Evolutionary conservation across 2,329 filamentous ascomycete genomes (phyloP).

Genomic region (Rhynchosporium agropyri): DNA sequence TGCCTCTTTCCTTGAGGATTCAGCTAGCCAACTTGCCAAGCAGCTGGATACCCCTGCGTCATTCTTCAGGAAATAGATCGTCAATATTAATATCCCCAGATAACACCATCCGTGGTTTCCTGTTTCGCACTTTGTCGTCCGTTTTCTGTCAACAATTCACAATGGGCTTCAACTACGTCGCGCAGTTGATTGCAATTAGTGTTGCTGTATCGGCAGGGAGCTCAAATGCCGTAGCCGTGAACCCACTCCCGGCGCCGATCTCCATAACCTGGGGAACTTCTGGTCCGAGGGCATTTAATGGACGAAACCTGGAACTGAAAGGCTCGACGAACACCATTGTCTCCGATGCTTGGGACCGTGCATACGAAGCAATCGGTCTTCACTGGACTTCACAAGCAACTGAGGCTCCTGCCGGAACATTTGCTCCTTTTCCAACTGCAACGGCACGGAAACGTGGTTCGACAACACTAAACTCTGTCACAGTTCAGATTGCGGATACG

Average conservation of each 20-base stretch:
- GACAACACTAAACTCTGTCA: conserved; percentile 46
- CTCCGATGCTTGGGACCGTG: conserved; percentile 52
- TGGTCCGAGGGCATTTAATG: conserved; percentile 43
- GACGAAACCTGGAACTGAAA: conserved; percentile 37
- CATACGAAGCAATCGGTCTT: conserved; percentile 52
- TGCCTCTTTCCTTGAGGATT: not conserved
- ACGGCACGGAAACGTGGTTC: conserved; percentile 39
- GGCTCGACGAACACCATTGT: conserved; percentile 46
- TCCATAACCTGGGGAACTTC: conserved; percentile 55
- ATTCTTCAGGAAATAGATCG: conserved; percentile 4
- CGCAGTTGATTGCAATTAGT: conserved; percentile 18
- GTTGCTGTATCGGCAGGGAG: conserved; percentile 42
- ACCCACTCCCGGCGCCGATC: conserved; percentile 56
- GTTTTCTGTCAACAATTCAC: conserved; percentile 3
- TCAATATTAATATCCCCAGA: conserved; percentile 6
- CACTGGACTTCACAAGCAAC: conserved; percentile 57
- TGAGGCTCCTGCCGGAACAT: conserved; percentile 54
- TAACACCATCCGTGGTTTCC: no score
- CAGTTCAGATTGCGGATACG: conserved; percentile 50
- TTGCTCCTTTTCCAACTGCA: conserved; percentile 54
- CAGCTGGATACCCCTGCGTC: conserved; percentile 1
- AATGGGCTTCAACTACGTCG: conserved; percentile 28
- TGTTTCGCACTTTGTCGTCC: not conserved
- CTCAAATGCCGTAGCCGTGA: conserved; percentile 51
- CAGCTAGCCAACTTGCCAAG: not conserved